A percentile compares a stretch with the other conserved stretches of the same genome.
Evolutionary conservation across 2,329 filamentous ascomycete genomes (phyloP).

Genomic region (Pseudonectria foliicola): DNA sequence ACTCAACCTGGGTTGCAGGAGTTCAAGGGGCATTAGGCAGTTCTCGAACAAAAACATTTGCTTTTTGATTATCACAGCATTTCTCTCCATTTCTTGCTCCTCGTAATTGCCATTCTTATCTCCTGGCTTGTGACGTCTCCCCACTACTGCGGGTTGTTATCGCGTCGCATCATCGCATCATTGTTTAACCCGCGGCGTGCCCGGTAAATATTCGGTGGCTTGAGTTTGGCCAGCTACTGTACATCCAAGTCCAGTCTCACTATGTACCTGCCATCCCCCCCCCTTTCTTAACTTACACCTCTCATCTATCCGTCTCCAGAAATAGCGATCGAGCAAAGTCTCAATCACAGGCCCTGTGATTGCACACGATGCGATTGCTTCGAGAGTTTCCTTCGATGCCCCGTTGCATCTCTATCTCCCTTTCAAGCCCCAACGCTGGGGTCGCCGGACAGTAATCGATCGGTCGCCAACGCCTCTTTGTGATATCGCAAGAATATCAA

Average conservation of each 20-base stretch:
- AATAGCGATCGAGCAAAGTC: constrained; percentile 14
- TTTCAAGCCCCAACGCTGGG: constrained; percentile 48
- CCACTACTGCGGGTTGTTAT: background rate
- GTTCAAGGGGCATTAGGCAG: constrained; percentile 19
- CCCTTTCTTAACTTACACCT: constrained; percentile 9
- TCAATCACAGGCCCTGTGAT: constrained; percentile 9
- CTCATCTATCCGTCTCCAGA: constrained; percentile 6
- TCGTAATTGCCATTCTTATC: too few relatives aligned
- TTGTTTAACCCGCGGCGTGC: constrained; percentile 10
- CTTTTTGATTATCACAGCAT: too few relatives aligned
- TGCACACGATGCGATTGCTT: constrained; percentile 15
- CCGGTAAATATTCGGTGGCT: constrained; percentile 19
- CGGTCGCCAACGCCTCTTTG: constrained; percentile 16
- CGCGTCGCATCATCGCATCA: constrained; percentile 12
- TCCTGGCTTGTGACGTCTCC: constrained; percentile 4
- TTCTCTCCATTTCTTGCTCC: too few relatives aligned
- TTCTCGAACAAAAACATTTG: constrained; percentile 2
- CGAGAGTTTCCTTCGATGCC: constrained; percentile 10
- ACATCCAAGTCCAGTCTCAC: constrained; percentile 8
- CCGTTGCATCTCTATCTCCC: constrained; percentile 11
- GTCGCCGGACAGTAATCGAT: constrained; percentile 36
- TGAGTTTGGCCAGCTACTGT: constrained; percentile 8
- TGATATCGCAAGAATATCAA: constrained; percentile 11
- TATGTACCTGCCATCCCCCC: constrained; percentile 7
- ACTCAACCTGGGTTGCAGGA: constrained; percentile 20